phyloP scores from a whole-genome alignment of 495 filamentous ascomycete species.

The Neurospora sp. region DNA sequence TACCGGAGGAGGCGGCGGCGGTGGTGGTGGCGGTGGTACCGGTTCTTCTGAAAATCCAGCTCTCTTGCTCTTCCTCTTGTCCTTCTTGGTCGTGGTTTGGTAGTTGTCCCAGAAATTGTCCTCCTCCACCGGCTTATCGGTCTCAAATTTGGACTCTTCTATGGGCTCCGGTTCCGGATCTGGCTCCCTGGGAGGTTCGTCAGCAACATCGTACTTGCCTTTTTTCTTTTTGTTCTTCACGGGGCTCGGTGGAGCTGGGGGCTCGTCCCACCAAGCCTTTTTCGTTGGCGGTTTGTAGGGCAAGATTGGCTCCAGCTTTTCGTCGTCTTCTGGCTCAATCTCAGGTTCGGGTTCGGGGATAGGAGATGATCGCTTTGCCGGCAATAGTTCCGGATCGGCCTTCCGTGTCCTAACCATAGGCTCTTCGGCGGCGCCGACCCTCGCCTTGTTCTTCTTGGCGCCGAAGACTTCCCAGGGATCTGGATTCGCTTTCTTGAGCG shows the following conservation, averaged over 20 bases:
- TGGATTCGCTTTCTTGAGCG: neutral
- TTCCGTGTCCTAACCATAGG: constrained; percentile 6
- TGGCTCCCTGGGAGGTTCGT: constrained; percentile 9
- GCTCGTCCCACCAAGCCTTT: neutral
- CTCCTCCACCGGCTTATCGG: constrained; percentile 18
- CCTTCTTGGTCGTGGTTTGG: neutral
- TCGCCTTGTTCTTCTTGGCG: constrained; percentile 26
- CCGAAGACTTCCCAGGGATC: constrained; percentile 5
- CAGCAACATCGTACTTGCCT: constrained; percentile 10
- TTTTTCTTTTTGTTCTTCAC: constrained; percentile 16
- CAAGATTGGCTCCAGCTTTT: constrained; percentile 2
- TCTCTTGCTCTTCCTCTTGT: constrained; percentile 9
- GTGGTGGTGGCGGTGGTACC: neutral
- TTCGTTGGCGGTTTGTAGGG: neutral
- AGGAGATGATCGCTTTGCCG: neutral
- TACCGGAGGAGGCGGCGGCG: neutral
- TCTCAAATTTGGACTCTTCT: constrained; percentile 13
- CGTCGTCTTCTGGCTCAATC: constrained; percentile 1
- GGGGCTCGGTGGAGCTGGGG: constrained; percentile 1
- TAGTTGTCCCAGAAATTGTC: constrained; percentile 9
- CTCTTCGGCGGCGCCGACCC: constrained; percentile 8
- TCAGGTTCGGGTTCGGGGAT: neutral
- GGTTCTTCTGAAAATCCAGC: neutral
- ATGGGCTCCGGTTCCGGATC: constrained; percentile 12
- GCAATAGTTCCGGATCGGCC: neutral